phyloP scores from a whole-genome alignment of 1,139 yeast species.

The Nakaseomyces uthaithaninus region DNA sequence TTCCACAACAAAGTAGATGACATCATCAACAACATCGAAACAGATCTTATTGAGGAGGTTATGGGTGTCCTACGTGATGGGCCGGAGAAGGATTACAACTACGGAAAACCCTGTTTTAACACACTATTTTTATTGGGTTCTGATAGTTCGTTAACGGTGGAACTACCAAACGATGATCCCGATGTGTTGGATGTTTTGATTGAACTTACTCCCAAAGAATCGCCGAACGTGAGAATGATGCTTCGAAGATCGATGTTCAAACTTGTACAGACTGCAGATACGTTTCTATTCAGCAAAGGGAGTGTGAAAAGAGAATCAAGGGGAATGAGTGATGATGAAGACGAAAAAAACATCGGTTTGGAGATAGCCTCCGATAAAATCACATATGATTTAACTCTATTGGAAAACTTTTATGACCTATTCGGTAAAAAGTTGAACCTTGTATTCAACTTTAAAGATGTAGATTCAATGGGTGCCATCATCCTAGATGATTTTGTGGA shows the following conservation, averaged over 20 bases:
- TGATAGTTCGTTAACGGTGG: slow-evolving; percentile 27
- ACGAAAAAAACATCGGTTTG: slow-evolving; percentile 7
- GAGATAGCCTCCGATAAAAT: slow-evolving; percentile 14
- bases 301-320: slow-evolving; percentile 2
- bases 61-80: slow-evolving; percentile 18
- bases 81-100: slow-evolving; percentile 5
- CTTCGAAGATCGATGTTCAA: slow-evolving; percentile 32
- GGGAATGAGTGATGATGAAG: slow-evolving; percentile 8
- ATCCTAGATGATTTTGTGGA: slow-evolving; percentile 26
- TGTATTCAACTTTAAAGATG: slow-evolving; percentile 30
- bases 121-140: slow-evolving; percentile 31
- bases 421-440: slow-evolving; percentile 25
- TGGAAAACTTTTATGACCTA: slow-evolving; percentile 25
- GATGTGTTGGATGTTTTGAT: slow-evolving; percentile 18
- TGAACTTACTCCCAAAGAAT: slow-evolving; percentile 31
- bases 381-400: slow-evolving; percentile 28
- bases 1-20: slow-evolving; percentile 28
- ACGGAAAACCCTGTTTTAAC: slow-evolving; percentile 19
- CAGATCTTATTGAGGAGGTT: slow-evolving; percentile 24
- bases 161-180: slow-evolving; percentile 17
- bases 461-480: slow-evolving; percentile 28
- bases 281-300: slow-evolving; percentile 4
- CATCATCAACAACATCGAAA: slow-evolving; percentile 26
- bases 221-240: slow-evolving; percentile 33
- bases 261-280: slow-evolving; percentile 20